These are phyloP conservation scores for Singerocomus inundabilis DNA, from an alignment of 1,284 basidiomycete species.

Conservation along the genomic window DNA sequence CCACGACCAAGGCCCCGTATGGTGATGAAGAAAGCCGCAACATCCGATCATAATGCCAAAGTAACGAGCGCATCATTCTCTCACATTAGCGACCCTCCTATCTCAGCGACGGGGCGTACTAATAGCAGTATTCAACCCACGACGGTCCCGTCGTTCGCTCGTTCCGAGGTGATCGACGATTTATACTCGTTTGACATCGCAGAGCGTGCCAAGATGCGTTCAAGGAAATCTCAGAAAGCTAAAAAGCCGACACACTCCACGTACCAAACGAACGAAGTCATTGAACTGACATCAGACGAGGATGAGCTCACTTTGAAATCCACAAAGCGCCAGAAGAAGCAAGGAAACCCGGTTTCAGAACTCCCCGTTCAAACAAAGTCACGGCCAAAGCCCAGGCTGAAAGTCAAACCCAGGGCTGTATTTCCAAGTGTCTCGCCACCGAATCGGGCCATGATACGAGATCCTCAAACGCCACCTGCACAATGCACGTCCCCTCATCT, in stretches of 20 bases:
- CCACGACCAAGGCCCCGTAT: conserved; percentile 29
- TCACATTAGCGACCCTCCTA: conserved; percentile 25
- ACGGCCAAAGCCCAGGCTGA: conserved; percentile 28
- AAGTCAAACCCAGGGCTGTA: conserved; percentile 11
- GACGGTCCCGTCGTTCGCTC: conserved; percentile 4
- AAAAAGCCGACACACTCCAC: conserved; percentile 11
- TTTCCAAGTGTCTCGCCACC: conserved; percentile 10
- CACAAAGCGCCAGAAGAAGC: conserved; percentile 31
- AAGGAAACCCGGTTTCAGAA: conserved; percentile 8
- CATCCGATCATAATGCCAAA: conserved; percentile 1
- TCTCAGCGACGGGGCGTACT: conserved; percentile 9
- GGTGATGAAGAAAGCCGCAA: conserved; percentile 21
- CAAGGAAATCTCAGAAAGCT: conserved; percentile 28
- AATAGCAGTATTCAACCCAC: conserved; percentile 25
- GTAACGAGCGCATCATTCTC: conserved; percentile 18
- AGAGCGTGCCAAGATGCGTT: conserved; percentile 46
- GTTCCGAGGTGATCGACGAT: conserved; percentile 17
- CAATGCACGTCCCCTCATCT: conserved; percentile 9
- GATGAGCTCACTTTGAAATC: conserved; percentile 31
- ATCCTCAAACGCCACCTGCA: background rate
- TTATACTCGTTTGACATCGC: conserved; percentile 38
- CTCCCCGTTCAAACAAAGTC: conserved; percentile 16
- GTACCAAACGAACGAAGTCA: conserved; percentile 23
- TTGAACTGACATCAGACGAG: conserved; percentile 35
- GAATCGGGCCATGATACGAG: background rate